Conservation (phyloP, 495 filamentous ascomycete genomes). For the Hyaloscypha bicolor region DNA sequence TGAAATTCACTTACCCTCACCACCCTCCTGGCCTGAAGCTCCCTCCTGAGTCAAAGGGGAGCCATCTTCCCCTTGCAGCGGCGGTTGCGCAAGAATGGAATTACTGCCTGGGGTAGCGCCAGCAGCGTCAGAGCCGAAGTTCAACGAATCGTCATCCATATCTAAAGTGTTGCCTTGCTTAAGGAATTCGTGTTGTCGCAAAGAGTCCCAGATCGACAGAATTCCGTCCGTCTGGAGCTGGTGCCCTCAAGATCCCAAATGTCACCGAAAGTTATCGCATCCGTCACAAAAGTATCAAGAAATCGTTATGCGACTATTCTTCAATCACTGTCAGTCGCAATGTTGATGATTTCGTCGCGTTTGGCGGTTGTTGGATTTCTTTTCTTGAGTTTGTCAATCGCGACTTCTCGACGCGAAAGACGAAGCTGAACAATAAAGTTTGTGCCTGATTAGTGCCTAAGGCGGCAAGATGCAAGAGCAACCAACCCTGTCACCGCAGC, state of each 20-base stretch:
- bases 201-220: slow-evolving; percentile 8
- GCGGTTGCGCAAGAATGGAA: slow-evolving; percentile 53
- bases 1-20: slow-evolving; percentile 26
- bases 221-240: slow-evolving; percentile 15
- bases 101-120: slow-evolving; percentile 52
- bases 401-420: slow-evolving; percentile 2
- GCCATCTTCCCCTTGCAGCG: slow-evolving; percentile 44
- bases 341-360: slow-evolving; percentile 25
- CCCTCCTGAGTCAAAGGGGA: slow-evolving; percentile 40
- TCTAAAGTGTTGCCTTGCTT: slow-evolving; percentile 14
- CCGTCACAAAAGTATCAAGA: slow-evolving; percentile 3
- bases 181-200: slow-evolving; percentile 30
- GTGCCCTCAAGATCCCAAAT: slow-evolving; percentile 9
- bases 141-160: slow-evolving; percentile 58
- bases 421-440: slow-evolving; percentile 3
- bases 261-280: slow-evolving; percentile 1
- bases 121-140: slow-evolving; percentile 55
- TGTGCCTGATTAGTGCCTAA: slow-evolving; percentile 4
- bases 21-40: slow-evolving; percentile 10
- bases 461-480: not conserved
- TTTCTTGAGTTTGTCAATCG: slow-evolving; percentile 18
- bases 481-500: not conserved
- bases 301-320: not conserved
- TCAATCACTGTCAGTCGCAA: not conserved
- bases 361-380: slow-evolving; percentile 12